Evolutionary conservation across 129 eudicot species (phyloP).

Genomic region (Smallanthus sonchifolius): DNA sequence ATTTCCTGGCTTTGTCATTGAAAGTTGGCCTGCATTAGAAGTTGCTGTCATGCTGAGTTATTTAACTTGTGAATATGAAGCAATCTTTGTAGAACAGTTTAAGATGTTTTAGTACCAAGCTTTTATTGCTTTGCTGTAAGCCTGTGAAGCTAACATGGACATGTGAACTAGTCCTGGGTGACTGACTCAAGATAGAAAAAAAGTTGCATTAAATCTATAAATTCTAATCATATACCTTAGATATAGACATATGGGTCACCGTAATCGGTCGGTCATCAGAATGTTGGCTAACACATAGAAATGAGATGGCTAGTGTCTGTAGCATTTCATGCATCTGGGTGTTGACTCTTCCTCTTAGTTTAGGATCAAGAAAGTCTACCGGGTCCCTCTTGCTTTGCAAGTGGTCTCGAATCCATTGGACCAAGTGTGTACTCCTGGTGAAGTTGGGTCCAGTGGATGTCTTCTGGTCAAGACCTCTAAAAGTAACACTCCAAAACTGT

Average conservation of each 20-base stretch:
- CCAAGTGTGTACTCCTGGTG: constrained; percentile 90
- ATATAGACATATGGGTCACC: neutral
- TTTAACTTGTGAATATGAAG: no score
- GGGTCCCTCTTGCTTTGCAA: constrained; percentile 60
- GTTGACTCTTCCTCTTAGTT: constrained; percentile 76
- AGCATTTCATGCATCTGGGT: constrained; percentile 93
- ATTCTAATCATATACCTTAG: neutral
- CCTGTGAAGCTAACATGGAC: neutral
- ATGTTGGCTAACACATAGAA: constrained; percentile 65
- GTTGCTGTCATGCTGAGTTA: no score
- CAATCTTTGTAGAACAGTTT: no score
- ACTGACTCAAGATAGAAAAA: neutral
- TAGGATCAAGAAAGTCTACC: constrained; percentile 71
- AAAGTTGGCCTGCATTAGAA: neutral
- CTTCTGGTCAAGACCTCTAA: constrained; percentile 87
- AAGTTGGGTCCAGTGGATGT: constrained; percentile 89
- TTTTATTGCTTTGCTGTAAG: no score
- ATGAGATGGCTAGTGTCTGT: constrained; percentile 82
- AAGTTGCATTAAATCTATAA: neutral
- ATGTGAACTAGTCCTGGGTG: neutral
- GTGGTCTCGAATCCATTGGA: constrained; percentile 88
- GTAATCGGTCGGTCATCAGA: constrained; percentile 68
- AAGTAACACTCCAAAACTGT: constrained; percentile 85
- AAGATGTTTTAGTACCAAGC: no score
- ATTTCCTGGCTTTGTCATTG: neutral